These are phyloP conservation scores for Linanthus parryae DNA, from an alignment of 148 eudicot genomes.

Conservation along the genomic window DNA sequence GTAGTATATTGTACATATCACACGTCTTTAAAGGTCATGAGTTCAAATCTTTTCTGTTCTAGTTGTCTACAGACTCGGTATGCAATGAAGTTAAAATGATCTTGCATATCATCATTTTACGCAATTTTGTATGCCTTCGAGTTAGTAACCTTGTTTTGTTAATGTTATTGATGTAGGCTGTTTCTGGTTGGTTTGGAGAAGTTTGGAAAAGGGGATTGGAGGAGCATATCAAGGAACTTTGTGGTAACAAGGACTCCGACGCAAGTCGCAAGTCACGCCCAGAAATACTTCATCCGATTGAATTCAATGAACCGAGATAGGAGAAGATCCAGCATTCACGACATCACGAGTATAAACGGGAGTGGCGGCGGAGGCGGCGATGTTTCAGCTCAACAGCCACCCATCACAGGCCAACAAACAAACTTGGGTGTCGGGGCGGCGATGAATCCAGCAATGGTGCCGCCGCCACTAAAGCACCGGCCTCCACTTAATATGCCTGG, in stretches of 20 bases:
- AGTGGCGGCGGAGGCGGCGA: constrained; percentile 46
- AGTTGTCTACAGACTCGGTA: too few species aligned
- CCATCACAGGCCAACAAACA: constrained; percentile 63
- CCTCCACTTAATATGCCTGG: constrained; percentile 41
- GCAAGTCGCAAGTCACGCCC: constrained; percentile 92
- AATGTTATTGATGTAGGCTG: too few species aligned
- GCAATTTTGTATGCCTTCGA: too few species aligned
- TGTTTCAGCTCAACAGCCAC: constrained; percentile 44
- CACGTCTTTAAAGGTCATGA: too few species aligned
- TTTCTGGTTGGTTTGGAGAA: constrained; percentile 80
- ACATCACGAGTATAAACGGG: constrained; percentile 61
- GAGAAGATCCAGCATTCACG: constrained; percentile 81
- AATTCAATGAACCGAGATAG: constrained; percentile 84
- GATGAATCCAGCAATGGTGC: constrained; percentile 14
- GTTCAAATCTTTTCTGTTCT: too few species aligned
- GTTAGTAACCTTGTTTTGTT: too few species aligned
- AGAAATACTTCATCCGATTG: constrained; percentile 75
- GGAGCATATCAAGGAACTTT: constrained; percentile 82
- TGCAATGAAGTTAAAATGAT: too few species aligned
- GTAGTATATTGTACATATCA: too few species aligned
- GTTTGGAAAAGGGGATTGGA: constrained; percentile 91
- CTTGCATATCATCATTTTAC: too few species aligned
- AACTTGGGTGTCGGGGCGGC: constrained; percentile 4
- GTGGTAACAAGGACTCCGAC: constrained; percentile 85
- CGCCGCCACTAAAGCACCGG: constrained; percentile 29